Evolutionary conservation across 1,284 basidiomycete species (phyloP).

Genomic region (Porogramme epimiltina): DNA sequence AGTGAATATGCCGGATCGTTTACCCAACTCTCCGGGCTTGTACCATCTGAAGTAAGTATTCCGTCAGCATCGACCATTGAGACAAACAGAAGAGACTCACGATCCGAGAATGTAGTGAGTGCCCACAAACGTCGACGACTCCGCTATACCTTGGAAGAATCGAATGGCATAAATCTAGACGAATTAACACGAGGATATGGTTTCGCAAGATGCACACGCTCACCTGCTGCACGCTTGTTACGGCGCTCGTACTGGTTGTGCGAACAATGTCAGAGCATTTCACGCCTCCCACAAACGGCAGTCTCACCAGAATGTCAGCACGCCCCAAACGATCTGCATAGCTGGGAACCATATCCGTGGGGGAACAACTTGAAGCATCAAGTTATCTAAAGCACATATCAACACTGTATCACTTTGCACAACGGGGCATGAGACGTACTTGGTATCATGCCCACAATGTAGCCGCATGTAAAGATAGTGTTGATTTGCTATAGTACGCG

Average conservation of each 20-base stretch:
- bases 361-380: constrained; percentile 60
- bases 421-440: constrained; percentile 40
- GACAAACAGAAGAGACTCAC: constrained; percentile 39
- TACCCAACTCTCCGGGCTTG: constrained; percentile 66
- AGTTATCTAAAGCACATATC: constrained; percentile 46
- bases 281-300: not conserved
- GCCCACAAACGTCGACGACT: constrained; percentile 77
- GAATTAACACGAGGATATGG: not conserved
- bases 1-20: constrained; percentile 73
- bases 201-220: not conserved
- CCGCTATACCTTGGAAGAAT: constrained; percentile 74
- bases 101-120: constrained; percentile 74
- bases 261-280: not conserved
- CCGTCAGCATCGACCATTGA: not conserved
- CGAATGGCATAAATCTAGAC: constrained; percentile 68
- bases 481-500: constrained; percentile 54
- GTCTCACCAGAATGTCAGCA: constrained; percentile 61
- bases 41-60: constrained; percentile 51
- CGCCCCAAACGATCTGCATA: constrained; percentile 68
- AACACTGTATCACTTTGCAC: not conserved
- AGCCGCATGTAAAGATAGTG: constrained; percentile 73
- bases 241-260: constrained; percentile 52
- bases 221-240: constrained; percentile 58
- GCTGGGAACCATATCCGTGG: constrained; percentile 68
- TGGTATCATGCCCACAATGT: constrained; percentile 73